Base-by-base conservation (phyloP, 2,329 filamentous ascomycete species). In the Proliferodiscus dingleyae region DNA sequence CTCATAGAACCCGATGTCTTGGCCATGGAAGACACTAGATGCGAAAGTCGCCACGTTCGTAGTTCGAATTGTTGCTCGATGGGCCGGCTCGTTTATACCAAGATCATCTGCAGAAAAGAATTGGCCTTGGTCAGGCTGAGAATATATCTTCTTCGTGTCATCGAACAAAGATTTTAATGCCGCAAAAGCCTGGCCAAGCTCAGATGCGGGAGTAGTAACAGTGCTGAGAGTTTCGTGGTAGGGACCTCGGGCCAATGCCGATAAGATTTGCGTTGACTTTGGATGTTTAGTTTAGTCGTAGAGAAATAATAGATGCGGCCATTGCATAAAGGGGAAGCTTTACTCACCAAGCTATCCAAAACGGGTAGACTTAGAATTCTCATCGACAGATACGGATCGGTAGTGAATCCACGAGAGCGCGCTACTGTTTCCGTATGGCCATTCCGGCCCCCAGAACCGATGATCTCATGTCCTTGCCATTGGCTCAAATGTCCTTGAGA, bases 1-100 rank as follows among this genome's bases (percentile, higher is more conserved):
- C 51, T 83, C 77, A 39, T 74, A 76, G 54, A 84, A 82, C 8
- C 77, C 77, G 49, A 83, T 77, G 59, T 81, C 78, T 54, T 80
- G 75, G 13, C 78, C 76, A n/a, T 73, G 73, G 56, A 85, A 81
- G 21, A 83, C 74, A 50, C 75, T 78, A 0, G 77, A 78, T 22
- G 81, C 73, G 57, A 83, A 84, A 1, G 79, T 81, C 9, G 80
- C 80, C 39, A 83, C 67, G 54, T 85, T 85, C 32, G 80, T 78
- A 59, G 78, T 82, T 45, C 78, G 72, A 45, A 84, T 76, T 37
- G 75, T 75, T 46, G 78, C 77, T 32, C 80, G 66, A 56, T 83
- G 77, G 8, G 67, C 64, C 2, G 67, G 61, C 18, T 76, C 72
- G 5, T 68, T 67, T 36, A 80, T 67, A 30, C 71, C 72, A 15